Conservation (phyloP, 805 yeast species). For the Maudiozyma bulderi region DNA sequence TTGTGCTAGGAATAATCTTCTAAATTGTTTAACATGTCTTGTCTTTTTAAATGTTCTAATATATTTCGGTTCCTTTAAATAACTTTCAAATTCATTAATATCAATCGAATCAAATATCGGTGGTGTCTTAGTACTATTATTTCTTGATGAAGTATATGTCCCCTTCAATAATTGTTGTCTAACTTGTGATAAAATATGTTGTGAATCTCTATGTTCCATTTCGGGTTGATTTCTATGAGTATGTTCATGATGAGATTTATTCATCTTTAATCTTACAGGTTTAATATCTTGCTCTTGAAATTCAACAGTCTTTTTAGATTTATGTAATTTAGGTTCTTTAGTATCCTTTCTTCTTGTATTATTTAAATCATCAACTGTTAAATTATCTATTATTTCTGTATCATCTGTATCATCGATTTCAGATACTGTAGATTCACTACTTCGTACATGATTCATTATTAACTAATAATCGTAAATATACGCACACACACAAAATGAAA, state of each 20-base stretch:
- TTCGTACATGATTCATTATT: neutral
- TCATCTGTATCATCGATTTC: neutral
- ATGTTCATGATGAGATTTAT: neutral
- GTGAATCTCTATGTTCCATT: neutral
- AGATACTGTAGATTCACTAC: neutral
- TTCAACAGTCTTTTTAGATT: neutral
- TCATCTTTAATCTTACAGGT: conserved; percentile 1
- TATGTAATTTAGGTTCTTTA: neutral
- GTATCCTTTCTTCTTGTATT: neutral
- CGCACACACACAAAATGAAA: too few species aligned
- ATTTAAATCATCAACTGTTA: neutral
- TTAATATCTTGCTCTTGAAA: neutral
- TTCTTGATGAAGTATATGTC: neutral
- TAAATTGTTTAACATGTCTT: conserved; percentile 38
- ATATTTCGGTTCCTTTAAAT: conserved; percentile 46
- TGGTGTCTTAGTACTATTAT: neutral
- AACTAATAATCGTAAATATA: neutral
- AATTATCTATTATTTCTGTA: neutral
- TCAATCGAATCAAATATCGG: conserved; percentile 20
- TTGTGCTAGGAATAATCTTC: conserved; percentile 55
- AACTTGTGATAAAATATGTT: conserved; percentile 8
- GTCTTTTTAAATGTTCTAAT: conserved; percentile 41
- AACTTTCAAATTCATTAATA: conserved; percentile 33
- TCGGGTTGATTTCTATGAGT: neutral
- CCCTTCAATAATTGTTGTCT: conserved; percentile 10